A percentile compares a stretch with the other conserved stretches of the same genome.
Conservation (phyloP, 495 filamentous ascomycete genomes). For the Tuber indicum region DNA sequence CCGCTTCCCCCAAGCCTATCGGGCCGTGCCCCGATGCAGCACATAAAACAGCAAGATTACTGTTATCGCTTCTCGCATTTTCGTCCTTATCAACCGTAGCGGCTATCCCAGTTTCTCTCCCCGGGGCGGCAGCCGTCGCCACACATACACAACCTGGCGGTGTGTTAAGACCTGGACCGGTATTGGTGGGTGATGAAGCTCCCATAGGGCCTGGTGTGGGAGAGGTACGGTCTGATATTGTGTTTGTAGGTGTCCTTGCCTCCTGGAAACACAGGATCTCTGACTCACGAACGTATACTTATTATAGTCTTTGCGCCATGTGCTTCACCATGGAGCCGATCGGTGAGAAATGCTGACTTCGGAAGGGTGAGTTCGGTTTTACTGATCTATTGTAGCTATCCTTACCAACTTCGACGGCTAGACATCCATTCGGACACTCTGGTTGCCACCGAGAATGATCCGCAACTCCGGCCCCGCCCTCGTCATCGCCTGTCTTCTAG, state of each 20-base stretch:
- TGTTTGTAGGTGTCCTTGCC: slow-evolving; percentile 46
- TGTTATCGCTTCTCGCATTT: slow-evolving; percentile 59
- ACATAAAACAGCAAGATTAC: slow-evolving; percentile 54
- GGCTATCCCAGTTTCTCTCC: slow-evolving; percentile 22
- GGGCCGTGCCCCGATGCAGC: slow-evolving; percentile 45
- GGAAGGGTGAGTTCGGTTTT: background rate
- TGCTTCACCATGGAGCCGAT: slow-evolving; percentile 78
- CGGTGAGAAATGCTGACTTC: slow-evolving; percentile 20
- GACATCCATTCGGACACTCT: slow-evolving; percentile 66
- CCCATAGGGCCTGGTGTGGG: slow-evolving; percentile 2
- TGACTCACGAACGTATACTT: slow-evolving; percentile 9
- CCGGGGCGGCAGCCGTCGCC: slow-evolving; percentile 21
- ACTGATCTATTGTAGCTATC: slow-evolving; percentile 50
- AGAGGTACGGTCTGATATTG: slow-evolving; percentile 43
- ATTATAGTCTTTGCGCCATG: slow-evolving; percentile 68
- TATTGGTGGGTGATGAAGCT: slow-evolving; percentile 14
- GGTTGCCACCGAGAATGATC: slow-evolving; percentile 58
- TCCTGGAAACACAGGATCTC: slow-evolving; percentile 12
- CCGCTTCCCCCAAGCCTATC: slow-evolving; percentile 9
- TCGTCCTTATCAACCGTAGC: slow-evolving; percentile 44
- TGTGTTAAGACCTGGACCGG: slow-evolving; percentile 30
- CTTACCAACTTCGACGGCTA: slow-evolving; percentile 64
- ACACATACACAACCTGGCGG: slow-evolving; percentile 11
- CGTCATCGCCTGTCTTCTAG: slow-evolving; percentile 51
- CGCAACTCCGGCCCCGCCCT: slow-evolving; percentile 39